Conservation (phyloP, 2,329 filamentous ascomycete genomes). For the Aspergillus hiratsukae region DNA sequence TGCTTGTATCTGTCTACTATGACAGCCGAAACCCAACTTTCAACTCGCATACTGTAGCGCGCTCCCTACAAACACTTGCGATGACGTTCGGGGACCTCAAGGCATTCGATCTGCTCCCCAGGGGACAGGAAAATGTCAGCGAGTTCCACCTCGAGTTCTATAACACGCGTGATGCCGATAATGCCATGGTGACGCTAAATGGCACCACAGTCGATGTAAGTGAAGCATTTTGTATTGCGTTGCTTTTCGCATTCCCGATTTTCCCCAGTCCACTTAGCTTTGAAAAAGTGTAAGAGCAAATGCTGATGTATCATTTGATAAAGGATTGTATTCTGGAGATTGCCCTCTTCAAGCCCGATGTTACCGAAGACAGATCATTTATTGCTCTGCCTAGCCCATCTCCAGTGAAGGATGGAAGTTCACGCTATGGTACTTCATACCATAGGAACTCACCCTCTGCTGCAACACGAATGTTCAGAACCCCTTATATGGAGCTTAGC, state of each 20-base stretch:
- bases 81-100: conserved; percentile 38
- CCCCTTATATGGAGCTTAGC: conserved; percentile 31
- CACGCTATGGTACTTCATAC: conserved; percentile 13
- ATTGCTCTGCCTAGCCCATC: conserved; percentile 10
- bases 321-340: conserved; percentile 31
- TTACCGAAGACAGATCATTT: conserved; percentile 14
- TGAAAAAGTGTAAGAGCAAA: background rate
- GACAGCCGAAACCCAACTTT: conserved; percentile 24
- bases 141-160: conserved; percentile 40
- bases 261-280: background rate
- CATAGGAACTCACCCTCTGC: conserved; percentile 13
- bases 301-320: background rate
- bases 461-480: conserved; percentile 10
- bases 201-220: conserved; percentile 34
- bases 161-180: conserved; percentile 34
- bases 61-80: conserved; percentile 41
- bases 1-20: conserved; percentile 49
- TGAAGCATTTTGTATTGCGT: background rate
- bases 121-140: conserved; percentile 25
- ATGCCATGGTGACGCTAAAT: conserved; percentile 33
- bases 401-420: conserved; percentile 12
- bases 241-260: background rate
- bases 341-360: conserved; percentile 28
- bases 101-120: conserved; percentile 27
- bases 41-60: conserved; percentile 39